Evolutionary conservation across 768 basidiomycete species (phyloP), one percentile per base, ranked within the genome.

Genomic region (Amylocystis lapponica): DNA sequence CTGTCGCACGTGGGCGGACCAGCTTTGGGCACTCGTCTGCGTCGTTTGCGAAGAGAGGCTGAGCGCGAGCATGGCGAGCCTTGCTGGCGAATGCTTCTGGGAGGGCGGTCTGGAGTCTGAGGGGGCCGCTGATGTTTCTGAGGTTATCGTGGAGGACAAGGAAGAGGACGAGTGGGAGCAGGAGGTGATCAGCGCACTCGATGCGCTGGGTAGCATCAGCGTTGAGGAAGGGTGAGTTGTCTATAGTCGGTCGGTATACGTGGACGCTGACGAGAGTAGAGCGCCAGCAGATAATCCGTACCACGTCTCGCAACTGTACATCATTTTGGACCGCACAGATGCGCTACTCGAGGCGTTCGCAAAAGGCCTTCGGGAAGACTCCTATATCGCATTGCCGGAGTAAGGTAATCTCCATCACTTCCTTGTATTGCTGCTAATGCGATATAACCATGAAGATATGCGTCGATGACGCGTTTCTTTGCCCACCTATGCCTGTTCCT

Each of bases 1-100:
- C 3, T 94, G 90, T 56, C 66, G 81, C 26, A 85, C 87, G 17
- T 98, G 95, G 94, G 88, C 94, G 56, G 96, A 99, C 56, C 84
- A 94, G 57, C 70, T 98, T 0, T 99, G 96, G 96, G 90, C 88
- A 0, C 83, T 88, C 45, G 69, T 93, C 39, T 81, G 81, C 52
- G 72, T 89, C 37, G 68, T 89, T 29, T 84, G 87, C 53, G 89
- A 94, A 57, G 82, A 90, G 52, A 81, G 86, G 46, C 76, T 54
- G 58, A 83, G 80, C 34, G 72, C 70, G 23, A 81, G 85, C 48
- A 74, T 97, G 55, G 60, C 69, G 9, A 71, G 75, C 29, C 59
- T 90, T 12, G 23, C 39, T 5, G 69, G 71, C 9, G 82, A 81
- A 0, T 78, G 83, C 31, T 94, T 88, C 59, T 95, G 93, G 92